A percentile compares a stretch with the other conserved stretches of the same genome.
Conservation (phyloP, 768 basidiomycete species). For the Dentipellis fragilis region DNA sequence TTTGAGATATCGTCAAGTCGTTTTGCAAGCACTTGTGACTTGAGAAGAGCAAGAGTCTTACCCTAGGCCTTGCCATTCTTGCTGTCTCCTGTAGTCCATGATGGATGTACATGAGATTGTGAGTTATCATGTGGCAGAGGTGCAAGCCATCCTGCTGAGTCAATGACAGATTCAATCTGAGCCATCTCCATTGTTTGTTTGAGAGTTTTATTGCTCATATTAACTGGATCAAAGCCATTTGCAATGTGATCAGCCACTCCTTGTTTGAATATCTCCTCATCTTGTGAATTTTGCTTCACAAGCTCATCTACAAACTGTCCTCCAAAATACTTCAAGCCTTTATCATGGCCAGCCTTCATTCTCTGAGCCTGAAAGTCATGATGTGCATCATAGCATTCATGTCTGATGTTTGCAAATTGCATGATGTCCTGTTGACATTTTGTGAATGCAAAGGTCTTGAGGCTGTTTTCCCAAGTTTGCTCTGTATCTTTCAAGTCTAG, state of each 20-base stretch:
- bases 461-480: conserved; percentile 18
- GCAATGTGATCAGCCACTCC: neutral
- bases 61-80: neutral
- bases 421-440: conserved; percentile 13
- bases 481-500: conserved; percentile 3
- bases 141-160: too few relatives aligned
- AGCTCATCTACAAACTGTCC: neutral
- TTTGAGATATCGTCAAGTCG: too few relatives aligned
- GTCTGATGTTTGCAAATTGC: conserved; percentile 22
- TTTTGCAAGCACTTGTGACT: neutral
- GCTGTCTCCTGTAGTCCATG: neutral
- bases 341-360: neutral
- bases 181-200: neutral
- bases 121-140: too few relatives aligned
- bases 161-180: neutral
- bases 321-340: neutral
- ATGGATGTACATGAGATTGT: too few relatives aligned
- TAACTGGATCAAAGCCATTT: neutral
- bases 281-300: neutral
- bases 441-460: conserved; percentile 13
- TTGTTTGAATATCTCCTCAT: neutral
- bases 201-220: neutral
- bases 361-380: conserved; percentile 22
- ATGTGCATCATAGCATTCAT: conserved; percentile 27
- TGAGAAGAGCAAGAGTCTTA: neutral